Evolutionary conservation across 179 eudicot species (phyloP), one percentile per base, ranked within the genome.

Genomic region (Beta corolliflora): DNA sequence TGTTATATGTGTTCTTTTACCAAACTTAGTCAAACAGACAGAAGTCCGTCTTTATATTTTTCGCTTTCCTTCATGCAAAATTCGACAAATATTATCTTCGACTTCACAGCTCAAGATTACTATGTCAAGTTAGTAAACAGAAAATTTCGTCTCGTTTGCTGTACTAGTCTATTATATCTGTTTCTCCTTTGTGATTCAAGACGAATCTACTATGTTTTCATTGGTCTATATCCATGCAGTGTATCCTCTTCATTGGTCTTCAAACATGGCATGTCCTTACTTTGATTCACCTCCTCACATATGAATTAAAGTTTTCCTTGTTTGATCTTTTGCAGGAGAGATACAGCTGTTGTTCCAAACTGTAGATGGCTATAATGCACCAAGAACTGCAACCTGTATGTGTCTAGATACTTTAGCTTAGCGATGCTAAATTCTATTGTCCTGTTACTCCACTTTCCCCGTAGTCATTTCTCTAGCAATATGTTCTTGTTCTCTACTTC

Each of bases 301-400:
- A 21, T 4, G 61, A 9, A 54, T 61, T 23, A 52, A 7, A 64
- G 12, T 21, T 14, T 54, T 11, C 36, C 72, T 53, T 75, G 44
- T n/a, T 46, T 41, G 48, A 8, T 60, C 41, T 55, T 75, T 45
- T 75, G 80, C 83, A 81, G 80, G 80, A 56, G 75, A 67, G 75
- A 15, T 58, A 73, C 36, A 18, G 52, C 46, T 25, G 9, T 41
- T 65, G 66, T 74, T 44, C 29, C 75, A 72, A 67, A 76, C 10
- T 67, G 50, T 75, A 76, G 80, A 81, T 81, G 50, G 60, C 59
- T 59, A 56, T 61, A 25, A 76, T 81, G 79, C 71, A 56, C 83
- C 63, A 45, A 75, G 45, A 31, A 25, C 25, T 56, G 50, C 67
- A 75, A 77, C 53, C 21, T 53, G 64, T 52, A 16, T 74, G 54